phyloP scores from a whole-genome alignment of 2,329 filamentous ascomycete genomes.

The Laburnicola sp. region DNA sequence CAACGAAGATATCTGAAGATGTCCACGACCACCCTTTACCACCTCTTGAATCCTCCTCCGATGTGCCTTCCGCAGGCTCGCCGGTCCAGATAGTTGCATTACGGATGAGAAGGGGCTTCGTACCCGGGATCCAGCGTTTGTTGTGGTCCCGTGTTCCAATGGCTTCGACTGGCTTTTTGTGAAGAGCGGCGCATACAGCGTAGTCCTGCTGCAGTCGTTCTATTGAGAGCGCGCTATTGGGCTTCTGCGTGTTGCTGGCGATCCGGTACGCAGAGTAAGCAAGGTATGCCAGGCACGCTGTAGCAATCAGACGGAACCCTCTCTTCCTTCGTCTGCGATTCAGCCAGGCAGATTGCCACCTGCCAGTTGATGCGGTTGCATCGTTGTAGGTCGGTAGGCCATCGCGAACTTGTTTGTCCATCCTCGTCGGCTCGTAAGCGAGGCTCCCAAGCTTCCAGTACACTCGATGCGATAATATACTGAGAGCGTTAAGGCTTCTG shows the following conservation, averaged over 20 bases:
- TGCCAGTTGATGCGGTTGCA: slow-evolving; percentile 16
- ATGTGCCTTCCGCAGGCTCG: slow-evolving; percentile 59
- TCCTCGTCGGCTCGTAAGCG: neutral
- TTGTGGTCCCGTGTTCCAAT: slow-evolving; percentile 61
- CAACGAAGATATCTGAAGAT: slow-evolving; percentile 62
- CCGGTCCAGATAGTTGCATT: slow-evolving; percentile 70
- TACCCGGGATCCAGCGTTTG: slow-evolving; percentile 62
- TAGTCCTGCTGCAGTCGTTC: slow-evolving; percentile 59
- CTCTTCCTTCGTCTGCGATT: slow-evolving; percentile 21
- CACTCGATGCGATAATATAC: neutral
- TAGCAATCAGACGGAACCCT: slow-evolving; percentile 20
- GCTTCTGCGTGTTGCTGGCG: slow-evolving; percentile 19
- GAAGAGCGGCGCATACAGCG: slow-evolving; percentile 59
- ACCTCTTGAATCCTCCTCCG: slow-evolving; percentile 57
- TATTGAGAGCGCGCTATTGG: slow-evolving; percentile 50
- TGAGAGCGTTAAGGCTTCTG: neutral
- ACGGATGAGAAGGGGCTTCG: slow-evolving; percentile 63
- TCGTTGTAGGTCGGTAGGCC: slow-evolving; percentile 28
- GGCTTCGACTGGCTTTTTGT: slow-evolving; percentile 59
- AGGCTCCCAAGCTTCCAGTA: neutral
- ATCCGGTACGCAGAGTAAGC: slow-evolving; percentile 22
- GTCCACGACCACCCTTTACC: slow-evolving; percentile 66
- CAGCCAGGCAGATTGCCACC: slow-evolving; percentile 15
- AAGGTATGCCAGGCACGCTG: slow-evolving; percentile 24
- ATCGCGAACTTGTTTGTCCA: slow-evolving; percentile 25